phyloP scores from a whole-genome alignment of 2,329 filamentous ascomycete genomes.

The Scedosporium aurantiacum region DNA sequence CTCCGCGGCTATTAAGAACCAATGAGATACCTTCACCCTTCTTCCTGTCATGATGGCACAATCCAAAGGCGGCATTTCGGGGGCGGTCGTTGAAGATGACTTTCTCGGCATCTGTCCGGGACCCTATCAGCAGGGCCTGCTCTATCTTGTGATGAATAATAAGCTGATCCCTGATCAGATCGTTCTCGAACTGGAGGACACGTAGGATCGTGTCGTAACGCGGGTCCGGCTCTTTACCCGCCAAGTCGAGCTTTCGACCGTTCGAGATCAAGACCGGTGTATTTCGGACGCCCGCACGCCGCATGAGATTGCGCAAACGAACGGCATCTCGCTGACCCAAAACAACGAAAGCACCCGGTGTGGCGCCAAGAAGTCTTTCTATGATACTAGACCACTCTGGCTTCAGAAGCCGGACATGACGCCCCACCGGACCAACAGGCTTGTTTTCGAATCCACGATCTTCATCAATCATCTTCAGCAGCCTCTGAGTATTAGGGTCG shows the following conservation, averaged over 20 bases:
- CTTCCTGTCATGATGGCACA: constrained; percentile 53
- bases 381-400: constrained; percentile 76
- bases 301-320: constrained; percentile 57
- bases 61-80: constrained; percentile 61
- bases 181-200: constrained; percentile 71
- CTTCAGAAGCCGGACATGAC: constrained; percentile 63
- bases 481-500: constrained; percentile 45
- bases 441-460: constrained; percentile 57
- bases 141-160: constrained; percentile 78
- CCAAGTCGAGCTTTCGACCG: constrained; percentile 42
- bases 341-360: constrained; percentile 70
- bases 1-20: constrained; percentile 37
- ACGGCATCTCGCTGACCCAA: constrained; percentile 64
- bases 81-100: constrained; percentile 56
- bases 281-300: constrained; percentile 33
- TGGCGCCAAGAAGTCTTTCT: constrained; percentile 62
- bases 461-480: constrained; percentile 58
- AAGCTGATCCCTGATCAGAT: constrained; percentile 66
- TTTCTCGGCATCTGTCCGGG: constrained; percentile 53
- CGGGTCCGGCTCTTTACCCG: constrained; percentile 60
- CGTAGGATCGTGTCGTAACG: constrained; percentile 68
- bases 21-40: constrained; percentile 41
- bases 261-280: constrained; percentile 56
- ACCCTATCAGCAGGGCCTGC: constrained; percentile 66
- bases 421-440: constrained; percentile 76